These are phyloP conservation scores for Calonectria fujianensis DNA, from an alignment of 2,329 filamentous ascomycete species.

Conservation along the genomic window DNA sequence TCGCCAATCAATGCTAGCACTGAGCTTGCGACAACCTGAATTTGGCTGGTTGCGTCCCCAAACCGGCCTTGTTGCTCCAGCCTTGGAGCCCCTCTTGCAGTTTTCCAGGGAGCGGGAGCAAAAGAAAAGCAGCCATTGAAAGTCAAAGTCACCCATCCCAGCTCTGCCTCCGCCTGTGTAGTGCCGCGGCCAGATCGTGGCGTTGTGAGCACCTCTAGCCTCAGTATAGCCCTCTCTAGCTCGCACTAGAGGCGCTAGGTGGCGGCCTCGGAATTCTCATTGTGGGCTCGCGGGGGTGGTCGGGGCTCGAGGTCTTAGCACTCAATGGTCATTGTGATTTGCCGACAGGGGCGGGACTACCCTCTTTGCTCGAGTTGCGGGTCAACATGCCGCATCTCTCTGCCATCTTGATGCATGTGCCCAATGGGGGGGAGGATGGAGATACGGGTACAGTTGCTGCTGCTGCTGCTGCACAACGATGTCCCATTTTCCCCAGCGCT, in stretches of 20 bases:
- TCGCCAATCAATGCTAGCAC: background rate
- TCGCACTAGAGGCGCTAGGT: constrained; percentile 6
- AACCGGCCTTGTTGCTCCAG: background rate
- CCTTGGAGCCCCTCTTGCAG: background rate
- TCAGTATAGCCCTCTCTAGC: constrained; percentile 14
- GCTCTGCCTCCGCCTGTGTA: constrained; percentile 1
- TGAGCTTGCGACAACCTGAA: background rate
- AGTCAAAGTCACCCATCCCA: constrained; percentile 18
- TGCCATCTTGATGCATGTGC: constrained; percentile 2
- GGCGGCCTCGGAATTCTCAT: constrained; percentile 9
- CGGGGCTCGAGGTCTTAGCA: constrained; percentile 24
- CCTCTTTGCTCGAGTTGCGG: constrained; percentile 6
- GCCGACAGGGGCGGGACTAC: background rate
- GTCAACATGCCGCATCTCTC: constrained; percentile 4
- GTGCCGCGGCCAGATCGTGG: constrained; percentile 23
- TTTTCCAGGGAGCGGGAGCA: background rate
- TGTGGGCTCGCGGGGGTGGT: constrained; percentile 15
- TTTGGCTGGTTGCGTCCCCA: constrained; percentile 7
- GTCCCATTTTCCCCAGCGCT: background rate
- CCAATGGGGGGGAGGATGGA: background rate
- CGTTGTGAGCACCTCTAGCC: constrained; percentile 8
- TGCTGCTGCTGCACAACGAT: background rate
- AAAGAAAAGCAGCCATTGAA: constrained; percentile 11
- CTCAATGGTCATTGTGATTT: constrained; percentile 32
- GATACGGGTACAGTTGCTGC: background rate